phyloP scores from a whole-genome alignment of 139 green algal genomes.

The Pleodorina starrii region DNA sequence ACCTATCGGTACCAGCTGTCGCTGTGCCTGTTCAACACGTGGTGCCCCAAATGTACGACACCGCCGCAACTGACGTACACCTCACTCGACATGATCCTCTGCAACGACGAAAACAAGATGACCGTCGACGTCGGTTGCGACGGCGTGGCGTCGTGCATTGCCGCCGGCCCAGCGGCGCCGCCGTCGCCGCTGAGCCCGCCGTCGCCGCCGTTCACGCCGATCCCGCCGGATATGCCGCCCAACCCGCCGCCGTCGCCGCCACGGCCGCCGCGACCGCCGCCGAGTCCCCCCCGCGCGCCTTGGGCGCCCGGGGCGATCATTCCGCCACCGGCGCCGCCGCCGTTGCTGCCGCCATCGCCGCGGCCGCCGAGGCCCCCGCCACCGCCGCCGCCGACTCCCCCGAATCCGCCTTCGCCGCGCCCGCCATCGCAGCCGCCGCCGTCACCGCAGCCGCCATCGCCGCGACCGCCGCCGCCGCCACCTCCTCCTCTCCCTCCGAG shows the following conservation, averaged over 20 bases:
- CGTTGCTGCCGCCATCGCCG: background rate
- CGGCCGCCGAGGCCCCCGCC: background rate
- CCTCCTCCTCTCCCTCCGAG: background rate
- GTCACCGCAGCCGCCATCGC: background rate
- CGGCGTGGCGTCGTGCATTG: conserved; percentile 7
- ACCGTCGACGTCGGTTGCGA: conserved; percentile 11
- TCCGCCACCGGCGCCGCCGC: background rate
- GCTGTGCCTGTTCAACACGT: conserved; percentile 22
- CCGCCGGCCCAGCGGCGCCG: background rate
- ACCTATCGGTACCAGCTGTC: conserved; percentile 23
- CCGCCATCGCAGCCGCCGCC: background rate
- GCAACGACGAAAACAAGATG: background rate
- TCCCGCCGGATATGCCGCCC: background rate
- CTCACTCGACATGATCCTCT: conserved; percentile 24
- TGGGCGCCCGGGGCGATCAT: background rate
- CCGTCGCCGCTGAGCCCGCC: background rate
- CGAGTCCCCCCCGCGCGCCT: background rate
- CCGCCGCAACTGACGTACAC: conserved; percentile 21
- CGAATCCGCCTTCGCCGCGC: background rate
- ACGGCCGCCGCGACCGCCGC: background rate
- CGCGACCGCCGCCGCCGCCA: background rate
- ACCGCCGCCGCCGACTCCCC: background rate
- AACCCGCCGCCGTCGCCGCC: background rate
- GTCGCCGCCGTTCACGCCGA: background rate
- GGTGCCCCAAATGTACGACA: conserved; percentile 32